Conservation (phyloP, 495 filamentous ascomycete species). For the Trypethelium eluteriae region DNA sequence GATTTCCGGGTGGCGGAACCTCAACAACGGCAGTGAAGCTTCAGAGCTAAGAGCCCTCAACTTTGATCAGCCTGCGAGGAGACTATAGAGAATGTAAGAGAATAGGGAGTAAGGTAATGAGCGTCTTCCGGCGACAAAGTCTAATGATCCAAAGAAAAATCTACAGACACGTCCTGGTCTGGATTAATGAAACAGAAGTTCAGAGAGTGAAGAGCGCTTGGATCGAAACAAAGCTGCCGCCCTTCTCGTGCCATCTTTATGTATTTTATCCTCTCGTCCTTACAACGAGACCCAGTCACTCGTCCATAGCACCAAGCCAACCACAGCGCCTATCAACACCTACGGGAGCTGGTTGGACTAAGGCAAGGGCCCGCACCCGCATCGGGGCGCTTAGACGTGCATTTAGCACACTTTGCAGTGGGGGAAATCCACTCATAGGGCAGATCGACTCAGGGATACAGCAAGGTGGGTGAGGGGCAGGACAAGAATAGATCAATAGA, state of each 20-base stretch:
- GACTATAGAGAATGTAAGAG: slow-evolving; percentile 1
- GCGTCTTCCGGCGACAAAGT: slow-evolving; percentile 6
- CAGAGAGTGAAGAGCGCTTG: slow-evolving; percentile 4
- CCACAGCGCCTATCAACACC: slow-evolving; percentile 9
- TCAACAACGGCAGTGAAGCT: slow-evolving; percentile 4
- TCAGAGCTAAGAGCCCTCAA: background rate
- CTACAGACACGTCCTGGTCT: slow-evolving; percentile 10
- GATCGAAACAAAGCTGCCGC: background rate
- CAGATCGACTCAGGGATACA: background rate
- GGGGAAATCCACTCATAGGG: background rate
- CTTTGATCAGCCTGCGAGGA: background rate
- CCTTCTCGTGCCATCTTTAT: slow-evolving; percentile 5
- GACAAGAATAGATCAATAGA: background rate
- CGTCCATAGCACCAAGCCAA: background rate
- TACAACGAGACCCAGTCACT: background rate
- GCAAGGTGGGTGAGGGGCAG: background rate
- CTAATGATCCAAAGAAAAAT: background rate
- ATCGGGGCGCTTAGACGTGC: background rate
- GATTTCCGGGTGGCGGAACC: background rate
- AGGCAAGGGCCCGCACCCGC: background rate
- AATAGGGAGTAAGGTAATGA: slow-evolving; percentile 1
- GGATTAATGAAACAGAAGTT: background rate
- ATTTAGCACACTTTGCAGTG: slow-evolving; percentile 12
- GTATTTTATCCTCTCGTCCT: background rate
- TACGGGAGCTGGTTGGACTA: background rate